These are phyloP conservation scores for Trichoderma lentiforme DNA, from an alignment of 2,329 filamentous ascomycete genomes.

Conservation along the genomic window DNA sequence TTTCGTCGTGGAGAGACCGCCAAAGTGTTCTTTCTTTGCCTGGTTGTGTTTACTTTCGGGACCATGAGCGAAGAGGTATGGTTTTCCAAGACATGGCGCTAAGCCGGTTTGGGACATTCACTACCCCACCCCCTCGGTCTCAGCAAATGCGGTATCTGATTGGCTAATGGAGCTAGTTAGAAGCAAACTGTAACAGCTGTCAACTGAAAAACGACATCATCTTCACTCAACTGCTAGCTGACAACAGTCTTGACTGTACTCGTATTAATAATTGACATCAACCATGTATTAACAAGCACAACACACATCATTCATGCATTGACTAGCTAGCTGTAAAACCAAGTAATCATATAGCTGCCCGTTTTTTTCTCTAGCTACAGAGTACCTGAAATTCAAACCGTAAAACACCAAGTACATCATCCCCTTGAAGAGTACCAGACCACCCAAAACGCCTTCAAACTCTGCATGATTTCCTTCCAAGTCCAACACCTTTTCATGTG, in stretches of 20 bases:
- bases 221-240: not conserved
- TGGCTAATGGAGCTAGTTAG: not conserved
- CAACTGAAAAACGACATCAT: not conserved
- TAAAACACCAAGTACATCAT: slow-evolving; percentile 30
- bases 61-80: slow-evolving; percentile 11
- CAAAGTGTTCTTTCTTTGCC: slow-evolving; percentile 5
- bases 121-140: slow-evolving; percentile 18
- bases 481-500: slow-evolving; percentile 47
- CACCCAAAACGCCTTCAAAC: slow-evolving; percentile 29
- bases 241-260: not conserved
- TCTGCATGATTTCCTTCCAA: slow-evolving; percentile 27
- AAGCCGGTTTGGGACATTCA: not conserved
- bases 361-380: slow-evolving; percentile 30
- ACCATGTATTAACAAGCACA: not conserved
- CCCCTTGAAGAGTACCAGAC: slow-evolving; percentile 25
- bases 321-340: not conserved
- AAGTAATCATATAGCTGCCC: slow-evolving; percentile 26
- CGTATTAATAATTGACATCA: not conserved
- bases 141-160: not conserved
- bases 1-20: slow-evolving; percentile 7
- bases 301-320: not conserved
- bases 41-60: slow-evolving; percentile 18
- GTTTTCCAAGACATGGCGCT: slow-evolving; percentile 13
- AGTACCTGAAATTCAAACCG: slow-evolving; percentile 20
- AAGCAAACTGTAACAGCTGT: not conserved